A percentile compares a stretch with the other conserved stretches of the same genome.
Evolutionary conservation across 257 asterid species (phyloP).

Genomic region (Gentiana dahurica): DNA sequence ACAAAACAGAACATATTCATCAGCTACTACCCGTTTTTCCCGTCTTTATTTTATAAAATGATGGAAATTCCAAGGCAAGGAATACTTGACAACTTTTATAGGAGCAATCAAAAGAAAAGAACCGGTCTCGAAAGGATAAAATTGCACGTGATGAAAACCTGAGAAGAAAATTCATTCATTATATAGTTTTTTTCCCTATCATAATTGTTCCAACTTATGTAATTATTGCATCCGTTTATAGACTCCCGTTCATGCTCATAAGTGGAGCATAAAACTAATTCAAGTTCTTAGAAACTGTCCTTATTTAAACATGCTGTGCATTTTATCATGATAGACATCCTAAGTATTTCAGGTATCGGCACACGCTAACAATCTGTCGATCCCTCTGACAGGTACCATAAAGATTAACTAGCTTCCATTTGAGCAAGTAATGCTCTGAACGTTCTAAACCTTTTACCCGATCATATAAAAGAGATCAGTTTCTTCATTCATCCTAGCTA

Average conservation of each 20-base stretch:
- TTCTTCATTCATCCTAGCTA: conserved; percentile 1
- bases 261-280: background rate
- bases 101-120: background rate
- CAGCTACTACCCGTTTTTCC: background rate
- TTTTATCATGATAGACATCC: too few species aligned
- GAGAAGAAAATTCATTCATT: background rate
- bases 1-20: background rate
- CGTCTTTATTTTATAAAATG: background rate
- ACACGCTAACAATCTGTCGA: too few species aligned
- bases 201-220: background rate
- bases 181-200: background rate
- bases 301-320: background rate
- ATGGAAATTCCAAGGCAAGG: background rate
- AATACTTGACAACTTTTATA: too few species aligned
- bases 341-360: too few species aligned
- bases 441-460: background rate
- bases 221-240: too few species aligned
- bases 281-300: too few species aligned
- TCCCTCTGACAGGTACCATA: background rate
- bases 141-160: background rate
- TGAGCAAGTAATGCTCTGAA: background rate
- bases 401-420: background rate
- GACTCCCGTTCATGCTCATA: too few species aligned
- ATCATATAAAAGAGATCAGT: background rate
- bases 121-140: background rate